Evolutionary conservation across 73 alveolate genomes (phyloP), one percentile per base, ranked within the genome.

Genomic region (Paramecium caudatum): DNA sequence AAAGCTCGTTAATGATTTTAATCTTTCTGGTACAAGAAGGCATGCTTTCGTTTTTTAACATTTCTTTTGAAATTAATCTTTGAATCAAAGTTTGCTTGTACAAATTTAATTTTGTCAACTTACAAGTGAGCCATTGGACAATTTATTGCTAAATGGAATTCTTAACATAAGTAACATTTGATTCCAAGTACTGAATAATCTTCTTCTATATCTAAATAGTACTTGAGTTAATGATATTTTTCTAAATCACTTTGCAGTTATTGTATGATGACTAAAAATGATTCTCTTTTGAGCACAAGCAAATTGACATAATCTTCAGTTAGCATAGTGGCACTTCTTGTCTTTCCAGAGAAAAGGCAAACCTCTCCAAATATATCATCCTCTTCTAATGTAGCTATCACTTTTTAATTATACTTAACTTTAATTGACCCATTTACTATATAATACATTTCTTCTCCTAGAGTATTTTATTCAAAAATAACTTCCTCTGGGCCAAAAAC

Each of bases 401-500:
- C 37, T 16, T 23, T 69, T 69, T 69, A 17, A 1, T 30, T 7
- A 13, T 36, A 37, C 34, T 36, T 34, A 5, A 33, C 55, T 21
- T 37, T 4, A 9, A 69, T 34, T 5, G 55, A 17, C 4, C 86
- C 86, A 36, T 36, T 21, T 12, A 39, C 34, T 6, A 69, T 39
- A 39, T 23, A 69, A 39, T 36, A 69, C 63, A 69, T 36, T 39
- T 69, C 86, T 34, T 23, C 45, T 69, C 86, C 86, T 12, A 34
- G 37, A 30, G n/a, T 9, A 30, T 62, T 62, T 69, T 69, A 23
- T 69, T 30, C 55, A 39, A 69, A 21, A 34, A 69, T 37, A 7
- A 37, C 37, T 37, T 69, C 86, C 37, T 69, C 86, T 1, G 86
- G 86, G 0, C 86, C 86, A 69, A 21, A 39, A 3, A 69, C 86